Conservation (phyloP, 441 rosid species). For the Syzygium syzygioides region DNA sequence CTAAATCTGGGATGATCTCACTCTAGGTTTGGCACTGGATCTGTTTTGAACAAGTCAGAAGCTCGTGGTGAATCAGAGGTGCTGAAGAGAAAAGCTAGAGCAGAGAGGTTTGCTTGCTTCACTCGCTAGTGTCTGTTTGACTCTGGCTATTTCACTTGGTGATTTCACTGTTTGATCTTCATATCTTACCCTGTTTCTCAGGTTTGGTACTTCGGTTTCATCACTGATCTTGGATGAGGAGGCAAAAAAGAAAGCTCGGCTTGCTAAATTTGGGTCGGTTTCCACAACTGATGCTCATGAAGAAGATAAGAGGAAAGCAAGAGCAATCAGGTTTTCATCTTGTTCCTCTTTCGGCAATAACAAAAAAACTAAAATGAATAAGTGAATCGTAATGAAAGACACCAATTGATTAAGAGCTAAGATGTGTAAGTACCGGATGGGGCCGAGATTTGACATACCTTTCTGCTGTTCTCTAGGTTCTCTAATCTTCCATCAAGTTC, state of each 20-base stretch:
- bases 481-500: conserved; percentile 1
- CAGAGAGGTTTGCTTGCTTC: conserved; percentile 57
- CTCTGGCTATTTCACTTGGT: neutral
- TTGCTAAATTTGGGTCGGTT: conserved; percentile 2
- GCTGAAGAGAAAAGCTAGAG: conserved; percentile 84
- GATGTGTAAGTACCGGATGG: neutral
- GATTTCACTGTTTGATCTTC: neutral
- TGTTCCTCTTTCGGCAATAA: neutral
- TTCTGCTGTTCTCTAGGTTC: neutral
- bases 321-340: conserved; percentile 3
- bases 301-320: conserved; percentile 11
- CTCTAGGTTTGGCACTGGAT: conserved; percentile 52
- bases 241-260: conserved; percentile 15
- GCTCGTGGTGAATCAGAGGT: conserved; percentile 57
- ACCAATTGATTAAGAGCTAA: neutral
- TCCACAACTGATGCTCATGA: neutral
- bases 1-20: neutral
- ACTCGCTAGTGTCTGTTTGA: neutral
- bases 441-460: neutral
- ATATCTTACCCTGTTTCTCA: neutral
- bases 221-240: neutral
- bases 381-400: neutral
- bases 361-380: neutral
- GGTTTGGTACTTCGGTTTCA: neutral
- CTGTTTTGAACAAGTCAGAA: conserved; percentile 28